Conservation (phyloP, 2,329 filamentous ascomycete species). For the Curvularia verruculosa region DNA sequence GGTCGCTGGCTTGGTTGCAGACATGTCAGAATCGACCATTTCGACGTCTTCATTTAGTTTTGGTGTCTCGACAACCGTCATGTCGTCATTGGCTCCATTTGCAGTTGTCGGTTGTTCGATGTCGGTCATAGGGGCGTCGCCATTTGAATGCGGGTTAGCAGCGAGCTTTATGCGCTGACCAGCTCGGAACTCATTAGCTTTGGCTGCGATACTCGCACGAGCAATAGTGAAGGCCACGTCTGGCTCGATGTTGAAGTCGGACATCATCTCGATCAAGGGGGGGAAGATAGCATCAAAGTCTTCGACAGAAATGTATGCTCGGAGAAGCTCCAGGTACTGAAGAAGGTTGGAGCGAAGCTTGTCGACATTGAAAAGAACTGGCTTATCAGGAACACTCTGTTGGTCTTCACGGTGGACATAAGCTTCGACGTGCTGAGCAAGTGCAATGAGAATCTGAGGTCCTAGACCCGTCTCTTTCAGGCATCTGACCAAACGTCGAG, state of each 20-base stretch:
- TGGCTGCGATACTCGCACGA: constrained; percentile 68
- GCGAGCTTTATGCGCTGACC: constrained; percentile 34
- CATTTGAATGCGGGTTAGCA: constrained; percentile 48
- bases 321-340: constrained; percentile 88
- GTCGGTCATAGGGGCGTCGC: constrained; percentile 55
- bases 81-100: constrained; percentile 11
- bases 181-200: constrained; percentile 47
- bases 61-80: constrained; percentile 10
- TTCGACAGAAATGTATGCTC: constrained; percentile 74
- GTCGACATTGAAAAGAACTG: constrained; percentile 85
- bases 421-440: constrained; percentile 88
- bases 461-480: constrained; percentile 79
- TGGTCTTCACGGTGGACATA: constrained; percentile 78
- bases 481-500: constrained; percentile 78
- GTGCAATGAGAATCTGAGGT: constrained; percentile 82
- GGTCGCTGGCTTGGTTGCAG: background rate
- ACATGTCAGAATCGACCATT: constrained; percentile 46
- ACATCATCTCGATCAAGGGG: constrained; percentile 73
- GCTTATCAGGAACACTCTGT: constrained; percentile 83
- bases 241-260: constrained; percentile 78
- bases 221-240: constrained; percentile 85
- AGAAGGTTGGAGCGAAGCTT: constrained; percentile 84
- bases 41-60: constrained; percentile 42
- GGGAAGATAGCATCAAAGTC: constrained; percentile 83
- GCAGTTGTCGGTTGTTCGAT: constrained; percentile 20